A percentile compares a stretch with the other conserved stretches of the same genome.
These are phyloP conservation scores for Cairneyella variabilis DNA, from an alignment of 495 filamentous ascomycete genomes.

Conservation along the genomic window DNA sequence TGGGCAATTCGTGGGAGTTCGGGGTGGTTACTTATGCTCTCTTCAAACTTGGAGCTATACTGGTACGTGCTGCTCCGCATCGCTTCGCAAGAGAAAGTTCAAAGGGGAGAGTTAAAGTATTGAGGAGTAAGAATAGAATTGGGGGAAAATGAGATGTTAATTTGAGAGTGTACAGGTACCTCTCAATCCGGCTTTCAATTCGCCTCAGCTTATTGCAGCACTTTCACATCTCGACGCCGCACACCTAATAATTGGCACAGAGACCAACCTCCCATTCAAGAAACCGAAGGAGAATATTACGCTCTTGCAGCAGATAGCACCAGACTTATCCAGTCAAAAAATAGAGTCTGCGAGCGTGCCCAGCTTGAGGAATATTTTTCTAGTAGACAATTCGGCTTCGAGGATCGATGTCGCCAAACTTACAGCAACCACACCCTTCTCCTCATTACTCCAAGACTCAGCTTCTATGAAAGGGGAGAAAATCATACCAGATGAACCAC, in stretches of 20 bases:
- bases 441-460: constrained; percentile 1
- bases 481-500: constrained; percentile 39
- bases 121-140: not conserved
- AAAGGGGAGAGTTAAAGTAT: not conserved
- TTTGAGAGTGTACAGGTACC: no score
- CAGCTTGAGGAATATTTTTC: constrained; percentile 62
- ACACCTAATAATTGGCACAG: constrained; percentile 77
- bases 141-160: not conserved
- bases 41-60: constrained; percentile 87
- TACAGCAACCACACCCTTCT: constrained; percentile 15
- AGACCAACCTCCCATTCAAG: constrained; percentile 83
- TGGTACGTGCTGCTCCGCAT: no score
- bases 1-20: constrained; percentile 84
- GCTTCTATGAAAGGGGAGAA: not conserved
- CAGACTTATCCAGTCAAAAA: constrained; percentile 48
- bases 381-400: constrained; percentile 75
- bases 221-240: constrained; percentile 70
- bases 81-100: no score
- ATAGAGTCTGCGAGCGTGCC: constrained; percentile 64
- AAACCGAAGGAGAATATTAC: constrained; percentile 64
- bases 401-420: constrained; percentile 44
- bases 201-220: constrained; percentile 70
- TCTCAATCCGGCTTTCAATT: constrained; percentile 88
- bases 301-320: constrained; percentile 61
- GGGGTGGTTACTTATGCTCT: constrained; percentile 80